phyloP scores from a whole-genome alignment of 1,139 yeast genomes.

The Pneumocystis oryctolagi region DNA sequence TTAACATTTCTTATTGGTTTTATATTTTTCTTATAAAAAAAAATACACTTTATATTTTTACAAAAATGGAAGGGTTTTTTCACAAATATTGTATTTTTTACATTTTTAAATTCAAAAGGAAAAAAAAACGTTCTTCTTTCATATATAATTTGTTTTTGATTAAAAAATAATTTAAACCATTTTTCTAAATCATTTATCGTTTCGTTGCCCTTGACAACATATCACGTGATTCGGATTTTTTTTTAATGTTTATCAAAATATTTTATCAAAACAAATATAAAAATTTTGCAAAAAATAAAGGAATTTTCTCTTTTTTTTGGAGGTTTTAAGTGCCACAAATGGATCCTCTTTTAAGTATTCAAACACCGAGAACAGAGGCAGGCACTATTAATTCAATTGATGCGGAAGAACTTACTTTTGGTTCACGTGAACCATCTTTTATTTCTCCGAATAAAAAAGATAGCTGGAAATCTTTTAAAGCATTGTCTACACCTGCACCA shows the following conservation, averaged over 20 bases:
- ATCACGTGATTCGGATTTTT: neutral
- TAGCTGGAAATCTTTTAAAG: neutral
- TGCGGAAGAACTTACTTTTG: conserved; percentile 1
- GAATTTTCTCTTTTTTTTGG: neutral
- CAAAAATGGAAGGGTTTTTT: neutral
- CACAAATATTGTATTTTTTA: neutral
- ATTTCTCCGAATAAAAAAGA: neutral
- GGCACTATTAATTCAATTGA: conserved; percentile 1
- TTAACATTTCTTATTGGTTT: neutral
- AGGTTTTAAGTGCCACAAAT: neutral
- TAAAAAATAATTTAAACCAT: too few species aligned
- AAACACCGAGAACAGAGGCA: neutral
- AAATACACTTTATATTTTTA: neutral
- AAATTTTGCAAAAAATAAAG: neutral
- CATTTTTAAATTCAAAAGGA: neutral
- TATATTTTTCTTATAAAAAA: neutral
- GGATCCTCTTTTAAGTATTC: neutral
- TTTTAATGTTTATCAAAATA: neutral
- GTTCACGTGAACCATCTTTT: neutral
- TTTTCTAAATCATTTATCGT: too few species aligned
- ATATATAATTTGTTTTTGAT: too few species aligned
- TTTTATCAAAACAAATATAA: neutral
- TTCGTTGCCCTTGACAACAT: neutral
- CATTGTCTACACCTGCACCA: neutral
- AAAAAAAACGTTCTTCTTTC: neutral